Base-by-base conservation (phyloP, 768 basidiomycete genomes). In the Ramaria sp. region DNA sequence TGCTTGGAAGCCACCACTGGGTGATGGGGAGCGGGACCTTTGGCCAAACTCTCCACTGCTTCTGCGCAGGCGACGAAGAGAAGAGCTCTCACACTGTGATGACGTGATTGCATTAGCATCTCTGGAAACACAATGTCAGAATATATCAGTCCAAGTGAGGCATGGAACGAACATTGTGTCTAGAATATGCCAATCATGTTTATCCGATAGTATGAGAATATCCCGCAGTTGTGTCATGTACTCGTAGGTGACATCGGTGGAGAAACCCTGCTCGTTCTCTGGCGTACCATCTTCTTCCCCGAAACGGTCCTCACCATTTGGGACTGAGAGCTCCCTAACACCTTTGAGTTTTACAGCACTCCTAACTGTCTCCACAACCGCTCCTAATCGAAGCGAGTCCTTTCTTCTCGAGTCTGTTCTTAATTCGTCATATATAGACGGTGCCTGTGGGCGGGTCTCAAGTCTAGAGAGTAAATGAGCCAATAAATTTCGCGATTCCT, bases 401-500 rank as follows among this genome's bases (percentile, higher is more conserved):
- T 59, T 50, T 47, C 63, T 64, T 24, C 64, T 58, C 18, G 59
- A 60, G 15, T 61, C 48, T 10, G 62, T 63, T 36, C 65, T 64
- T 25, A 76, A 65, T 5, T 64, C 61, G 37, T 78, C 76, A 53
- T 77, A 74, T 32, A 79, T 67, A 1, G 78, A 63, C 2, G 79
- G 78, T 28, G 83, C 80, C 57, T 72, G 71, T 3, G 67, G 69
- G 53, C 88, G 73, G 48, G 67, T 69, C 45, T 78, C 75, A n/a
- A 91, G 72, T 60, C 83, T 79, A 18, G 71, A 71, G 15, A 90
- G 69, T 27, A 87, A 69, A 63, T 84, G 79, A 0, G 77, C 73
- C 3, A 89, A 70, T 22, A 88, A 70, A 63, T 88, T 88, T 48
- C 79, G 76, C 8, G 82, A 78, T 64, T 87, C 87, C 51, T 77